Conservation (phyloP, 2,329 filamentous ascomycete genomes). For the Aspergillus costaricaensis region DNA sequence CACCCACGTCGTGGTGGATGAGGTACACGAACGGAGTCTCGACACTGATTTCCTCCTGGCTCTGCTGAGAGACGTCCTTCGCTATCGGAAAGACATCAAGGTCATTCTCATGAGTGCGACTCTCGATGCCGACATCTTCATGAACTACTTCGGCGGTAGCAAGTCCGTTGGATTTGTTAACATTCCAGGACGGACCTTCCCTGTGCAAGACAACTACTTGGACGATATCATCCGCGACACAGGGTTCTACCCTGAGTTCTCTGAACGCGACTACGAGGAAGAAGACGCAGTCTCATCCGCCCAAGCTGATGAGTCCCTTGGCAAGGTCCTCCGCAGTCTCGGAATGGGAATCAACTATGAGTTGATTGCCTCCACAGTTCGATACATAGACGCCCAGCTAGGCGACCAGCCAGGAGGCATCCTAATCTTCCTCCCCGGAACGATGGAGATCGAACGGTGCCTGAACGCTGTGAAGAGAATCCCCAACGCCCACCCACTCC, state of each 20-base stretch:
- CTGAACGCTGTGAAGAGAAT: conserved; percentile 68
- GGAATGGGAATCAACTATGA: conserved; percentile 90
- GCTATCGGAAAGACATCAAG: conserved; percentile 74
- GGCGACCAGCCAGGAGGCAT: conserved; percentile 77
- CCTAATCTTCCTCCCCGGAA: conserved; percentile 91
- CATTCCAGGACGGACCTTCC: conserved; percentile 85
- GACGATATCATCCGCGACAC: conserved; percentile 84
- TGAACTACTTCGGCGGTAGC: conserved; percentile 74
- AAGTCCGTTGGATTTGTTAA: conserved; percentile 76
- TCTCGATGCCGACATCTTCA: conserved; percentile 83
- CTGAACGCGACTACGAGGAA: conserved; percentile 36
- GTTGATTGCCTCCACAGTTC: conserved; percentile 76
- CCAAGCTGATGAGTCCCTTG: conserved; percentile 53
- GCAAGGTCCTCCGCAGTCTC: conserved; percentile 69
- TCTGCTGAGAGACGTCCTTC: conserved; percentile 79
- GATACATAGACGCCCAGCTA: conserved; percentile 77
- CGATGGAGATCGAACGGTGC: conserved; percentile 84
- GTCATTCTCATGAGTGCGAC: conserved; percentile 96
- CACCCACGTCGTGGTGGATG: conserved; percentile 92
- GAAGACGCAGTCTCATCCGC: conserved; percentile 46
- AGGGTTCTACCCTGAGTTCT: conserved; percentile 59
- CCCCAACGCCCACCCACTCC: conserved; percentile 72
- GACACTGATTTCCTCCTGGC: conserved; percentile 94
- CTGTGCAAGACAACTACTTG: conserved; percentile 85
- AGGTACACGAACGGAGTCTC: conserved; percentile 92